Base-by-base conservation (phyloP, 2,329 filamentous ascomycete species). In the Cordyceps cicadae region DNA sequence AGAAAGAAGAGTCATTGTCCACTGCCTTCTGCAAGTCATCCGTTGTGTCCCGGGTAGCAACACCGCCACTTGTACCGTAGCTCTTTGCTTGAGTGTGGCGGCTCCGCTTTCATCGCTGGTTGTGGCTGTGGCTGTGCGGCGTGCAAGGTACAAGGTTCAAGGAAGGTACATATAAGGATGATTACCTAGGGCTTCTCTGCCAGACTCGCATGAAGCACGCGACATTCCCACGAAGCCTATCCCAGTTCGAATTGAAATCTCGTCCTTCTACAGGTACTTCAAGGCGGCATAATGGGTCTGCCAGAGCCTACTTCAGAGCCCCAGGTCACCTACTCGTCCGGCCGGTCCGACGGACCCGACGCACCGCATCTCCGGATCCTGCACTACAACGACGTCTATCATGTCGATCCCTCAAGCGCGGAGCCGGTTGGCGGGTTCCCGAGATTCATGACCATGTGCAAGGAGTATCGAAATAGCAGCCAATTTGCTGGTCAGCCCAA, bases 361-460 rank as follows among this genome's bases (percentile, higher is more conserved):
- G 67, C 72, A 15, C 89, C 90, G 50, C 88, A 91, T 70, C 76
- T 96, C 55, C 86, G 92, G n/a, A 75, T 96, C 60, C 72, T 96
- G 37, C 92, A 96, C 76, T 96, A 88, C 79, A 96, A 96, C 74
- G 92, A 97, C 75, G 92, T 96, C 63, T 96, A 96, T 73, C 92
- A 96, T 68, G 83, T 96, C 59, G 91, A 96, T 66, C 70, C 75
- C 2, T 79, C 80, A 2, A 92, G 89, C 29, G 85, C 88, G 17
- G 90, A 96, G 70, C 92, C 92, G 1, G 85, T 92, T 2, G 92
- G 92, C 32, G 92, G 92, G 19, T 82, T 89, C 48, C 80, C 89
- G 34, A 83, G 92, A 53, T 96, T 97, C 75, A 87, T 94, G 71
- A 87, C 86, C 3, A 76, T 94, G 29, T 80, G 87, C 65, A 86